Evolutionary conservation across 1,284 basidiomycete species (phyloP).

Genomic region (Ceratobasidium sp.): DNA sequence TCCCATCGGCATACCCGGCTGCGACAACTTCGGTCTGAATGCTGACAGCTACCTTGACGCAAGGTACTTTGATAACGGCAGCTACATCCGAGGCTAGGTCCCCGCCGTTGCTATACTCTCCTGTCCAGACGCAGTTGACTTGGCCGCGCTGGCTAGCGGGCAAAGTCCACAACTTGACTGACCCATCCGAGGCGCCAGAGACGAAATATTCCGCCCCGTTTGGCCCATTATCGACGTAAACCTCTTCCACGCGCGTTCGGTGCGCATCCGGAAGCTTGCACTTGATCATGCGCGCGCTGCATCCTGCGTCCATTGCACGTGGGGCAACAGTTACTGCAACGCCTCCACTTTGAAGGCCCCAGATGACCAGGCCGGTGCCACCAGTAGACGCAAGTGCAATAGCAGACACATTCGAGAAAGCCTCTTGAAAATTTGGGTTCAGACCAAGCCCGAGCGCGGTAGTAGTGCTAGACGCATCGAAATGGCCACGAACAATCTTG

Average conservation of each 20-base stretch:
- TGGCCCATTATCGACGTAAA: constrained; percentile 36
- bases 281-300: constrained; percentile 60
- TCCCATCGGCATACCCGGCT: constrained; percentile 64
- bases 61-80: constrained; percentile 60
- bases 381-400: constrained; percentile 61
- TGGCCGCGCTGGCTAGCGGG: constrained; percentile 27
- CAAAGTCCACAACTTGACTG: constrained; percentile 74
- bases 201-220: constrained; percentile 56
- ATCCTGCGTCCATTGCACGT: constrained; percentile 66
- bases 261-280: constrained; percentile 69
- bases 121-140: constrained; percentile 67
- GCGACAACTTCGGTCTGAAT: constrained; percentile 60
- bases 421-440: constrained; percentile 77
- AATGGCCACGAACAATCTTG: constrained; percentile 74
- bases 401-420: constrained; percentile 67
- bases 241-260: constrained; percentile 60
- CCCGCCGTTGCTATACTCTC: constrained; percentile 51
- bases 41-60: constrained; percentile 61
- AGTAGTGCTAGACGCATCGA: constrained; percentile 70
- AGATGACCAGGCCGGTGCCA: constrained; percentile 73
- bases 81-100: constrained; percentile 48
- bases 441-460: constrained; percentile 69
- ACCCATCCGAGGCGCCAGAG: constrained; percentile 70
- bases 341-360: constrained; percentile 80
- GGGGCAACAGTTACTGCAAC: constrained; percentile 70